Conservation (phyloP, 208 protist species). For the Trypanosomatidae sp. region DNA sequence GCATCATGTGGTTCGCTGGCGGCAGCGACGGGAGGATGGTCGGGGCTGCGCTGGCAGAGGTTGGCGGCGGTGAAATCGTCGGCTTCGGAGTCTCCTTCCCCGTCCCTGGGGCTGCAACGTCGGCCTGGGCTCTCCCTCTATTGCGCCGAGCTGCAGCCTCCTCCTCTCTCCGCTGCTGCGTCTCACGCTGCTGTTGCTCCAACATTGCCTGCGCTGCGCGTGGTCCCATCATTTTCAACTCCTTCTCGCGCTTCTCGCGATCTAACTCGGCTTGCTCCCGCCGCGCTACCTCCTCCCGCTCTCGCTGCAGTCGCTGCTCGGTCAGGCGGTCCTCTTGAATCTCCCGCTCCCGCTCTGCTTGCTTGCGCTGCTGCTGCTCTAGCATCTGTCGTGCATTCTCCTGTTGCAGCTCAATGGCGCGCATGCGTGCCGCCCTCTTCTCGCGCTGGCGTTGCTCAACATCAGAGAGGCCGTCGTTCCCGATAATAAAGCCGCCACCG, state of each 20-base stretch:
- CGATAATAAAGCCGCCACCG: constrained; percentile 17
- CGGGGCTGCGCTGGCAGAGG: neutral
- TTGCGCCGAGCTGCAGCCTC: constrained; percentile 31
- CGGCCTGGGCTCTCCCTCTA: neutral
- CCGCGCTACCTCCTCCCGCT: constrained; percentile 45
- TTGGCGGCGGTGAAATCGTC: neutral
- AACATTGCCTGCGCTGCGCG: constrained; percentile 23
- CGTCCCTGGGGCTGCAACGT: neutral
- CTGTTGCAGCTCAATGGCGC: constrained; percentile 66
- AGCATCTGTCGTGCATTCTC: constrained; percentile 72
- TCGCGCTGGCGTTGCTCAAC: constrained; percentile 23
- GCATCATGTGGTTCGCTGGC: neutral
- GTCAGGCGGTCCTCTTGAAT: constrained; percentile 37
- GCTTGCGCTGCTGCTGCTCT: constrained; percentile 46
- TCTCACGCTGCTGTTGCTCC: constrained; percentile 28
- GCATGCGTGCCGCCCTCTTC: constrained; percentile 38
- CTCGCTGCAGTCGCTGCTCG: constrained; percentile 46
- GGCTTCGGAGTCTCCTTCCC: neutral
- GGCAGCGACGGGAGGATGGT: no score
- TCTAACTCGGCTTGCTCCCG: constrained; percentile 54
- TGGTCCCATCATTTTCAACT: constrained; percentile 39
- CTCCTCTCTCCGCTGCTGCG: constrained; percentile 24
- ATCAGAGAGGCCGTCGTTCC: constrained; percentile 29
- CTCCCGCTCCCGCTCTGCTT: constrained; percentile 41
- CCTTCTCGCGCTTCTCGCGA: constrained; percentile 42